Evolutionary conservation across 192 early-diverging fungal genomes (phyloP), one percentile per base, ranked within the genome.

Genomic region (Coemansia sp.): DNA sequence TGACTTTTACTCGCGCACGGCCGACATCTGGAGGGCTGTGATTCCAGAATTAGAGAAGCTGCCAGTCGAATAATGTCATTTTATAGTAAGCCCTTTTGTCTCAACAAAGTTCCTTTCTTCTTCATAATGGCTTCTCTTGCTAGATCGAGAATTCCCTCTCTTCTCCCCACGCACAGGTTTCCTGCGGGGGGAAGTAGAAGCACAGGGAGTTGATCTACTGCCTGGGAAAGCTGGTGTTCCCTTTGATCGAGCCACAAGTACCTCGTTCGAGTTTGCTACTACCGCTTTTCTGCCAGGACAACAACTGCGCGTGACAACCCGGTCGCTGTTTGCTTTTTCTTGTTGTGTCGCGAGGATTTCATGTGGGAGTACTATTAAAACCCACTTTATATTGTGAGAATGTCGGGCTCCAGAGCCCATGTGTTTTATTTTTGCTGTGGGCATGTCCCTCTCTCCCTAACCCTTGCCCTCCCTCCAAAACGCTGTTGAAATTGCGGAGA

Each of bases 21-120:
- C 67, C 36, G 75, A 84, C 55, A 82, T 92, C 22, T 97, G 95
- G 95, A 90, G 88, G 59, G 84, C 86, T 19, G 84, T 97, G 34
- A 87, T 96, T 37, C 92, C 94, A 19, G 83, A 89, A 47, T 60
- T 97, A 55, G 91, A 95, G 55, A 74, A 74, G 36, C 84, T 89
- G 50, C 74, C 79, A 44, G 81, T 84, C 29, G 70, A 79, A 17
- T 79, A 29, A 55, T 53, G 29, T 25, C 33, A 15, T 30, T 30
- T 33, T 27, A 4, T 50, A 28, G 22, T 50, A 28, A 36, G 4
- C 34, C 1, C 33, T 34, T 34, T 34, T 34, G n/a, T n/a, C n/a
- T n/a, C n/a, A n/a, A n/a, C n/a, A n/a, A n/a, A n/a, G n/a, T n/a
- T n/a, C n/a, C n/a, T n/a, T n/a, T n/a, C n/a, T n/a, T n/a, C n/a